Base-by-base conservation (phyloP, 2,329 filamentous ascomycete genomes). In the Fusarium pseudograminearum region DNA sequence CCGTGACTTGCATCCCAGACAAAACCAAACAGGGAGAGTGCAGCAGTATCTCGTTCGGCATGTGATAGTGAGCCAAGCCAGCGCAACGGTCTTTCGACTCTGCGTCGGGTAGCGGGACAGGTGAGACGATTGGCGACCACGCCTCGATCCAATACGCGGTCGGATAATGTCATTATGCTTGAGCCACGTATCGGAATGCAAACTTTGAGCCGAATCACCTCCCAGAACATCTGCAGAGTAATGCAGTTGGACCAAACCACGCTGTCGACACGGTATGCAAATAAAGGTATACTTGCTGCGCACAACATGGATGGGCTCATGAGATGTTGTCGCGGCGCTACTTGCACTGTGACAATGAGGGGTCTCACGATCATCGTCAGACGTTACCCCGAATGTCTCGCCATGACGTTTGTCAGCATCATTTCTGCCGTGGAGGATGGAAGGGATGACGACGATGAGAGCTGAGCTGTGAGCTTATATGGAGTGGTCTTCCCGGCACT, bases 361-460 rank as follows among this genome's bases (percentile, higher is more conserved):
- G 71, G 67, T 53, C 56, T 62, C 28, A 34, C 20, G 51, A 73
- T 63, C 60, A 45, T 66, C 63, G 53, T 64, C 52, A 26, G 57
- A 61, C 28, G 54, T 59, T 66, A 61, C 73, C 70, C 53, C 58
- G 62, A 62, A 57, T 62, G 51, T 30, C 36, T 47, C 28, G 30
- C 34, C 56, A 75, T 75, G 73, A 75, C 73, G 73, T 75, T 67
- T 54, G 41, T 56, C 33, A 68, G 65, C 73, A 75, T 75, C 73
- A 75, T 67, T 34, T 47, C 18, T 22, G 54, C 52, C 26, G 50
- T 53, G 47, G 55, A 53, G 58, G 47, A 48, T 50, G 46, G 30
- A 55, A 47, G 42, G 40, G 44, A 68, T 75, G 73, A 75, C 70
- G 72, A 69, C 63, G 58, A 42, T 8, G 11, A 36, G 18, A 41